phyloP scores from a whole-genome alignment of 305 asterid species.

The Fraxinus dipetala region DNA sequence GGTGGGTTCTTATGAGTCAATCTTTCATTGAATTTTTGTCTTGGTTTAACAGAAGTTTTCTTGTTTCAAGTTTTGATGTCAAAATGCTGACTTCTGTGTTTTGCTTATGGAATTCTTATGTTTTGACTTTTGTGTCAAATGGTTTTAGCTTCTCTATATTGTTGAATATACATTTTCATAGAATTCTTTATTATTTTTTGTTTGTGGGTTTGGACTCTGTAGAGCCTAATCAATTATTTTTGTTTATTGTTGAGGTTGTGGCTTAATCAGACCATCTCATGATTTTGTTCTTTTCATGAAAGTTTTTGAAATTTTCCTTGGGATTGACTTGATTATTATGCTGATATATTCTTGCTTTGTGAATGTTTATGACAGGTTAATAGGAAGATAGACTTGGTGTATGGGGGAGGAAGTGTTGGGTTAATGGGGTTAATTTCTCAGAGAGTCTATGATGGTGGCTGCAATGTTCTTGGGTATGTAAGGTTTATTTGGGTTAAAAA shows the following conservation, averaged over 20 bases:
- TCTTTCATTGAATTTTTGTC: constrained; percentile 24
- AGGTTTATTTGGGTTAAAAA: neutral
- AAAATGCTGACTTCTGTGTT: constrained; percentile 20
- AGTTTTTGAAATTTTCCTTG: neutral
- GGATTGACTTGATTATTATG: constrained; percentile 19
- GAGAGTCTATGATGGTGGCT: constrained; percentile 83
- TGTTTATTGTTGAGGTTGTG: neutral
- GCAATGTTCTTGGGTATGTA: constrained; percentile 94
- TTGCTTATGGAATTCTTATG: constrained; percentile 9
- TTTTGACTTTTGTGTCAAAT: constrained; percentile 9
- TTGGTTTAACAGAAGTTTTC: constrained; percentile 18
- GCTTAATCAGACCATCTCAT: neutral
- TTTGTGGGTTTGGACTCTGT: constrained; percentile 5
- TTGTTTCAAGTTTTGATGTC: neutral
- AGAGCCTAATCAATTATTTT: neutral
- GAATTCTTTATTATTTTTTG: constrained; percentile 8
- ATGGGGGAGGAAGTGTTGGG: constrained; percentile 98
- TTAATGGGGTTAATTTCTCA: constrained; percentile 90
- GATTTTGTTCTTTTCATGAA: neutral
- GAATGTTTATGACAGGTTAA: constrained; percentile 54
- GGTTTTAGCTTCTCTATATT: neutral
- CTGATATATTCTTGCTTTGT: neutral
- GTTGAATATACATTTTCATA: constrained; percentile 2
- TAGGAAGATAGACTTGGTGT: constrained; percentile 85
- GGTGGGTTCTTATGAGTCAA: constrained; percentile 50